Conservation (phyloP, 768 basidiomycete genomes). For the Tulasnella calospora region DNA sequence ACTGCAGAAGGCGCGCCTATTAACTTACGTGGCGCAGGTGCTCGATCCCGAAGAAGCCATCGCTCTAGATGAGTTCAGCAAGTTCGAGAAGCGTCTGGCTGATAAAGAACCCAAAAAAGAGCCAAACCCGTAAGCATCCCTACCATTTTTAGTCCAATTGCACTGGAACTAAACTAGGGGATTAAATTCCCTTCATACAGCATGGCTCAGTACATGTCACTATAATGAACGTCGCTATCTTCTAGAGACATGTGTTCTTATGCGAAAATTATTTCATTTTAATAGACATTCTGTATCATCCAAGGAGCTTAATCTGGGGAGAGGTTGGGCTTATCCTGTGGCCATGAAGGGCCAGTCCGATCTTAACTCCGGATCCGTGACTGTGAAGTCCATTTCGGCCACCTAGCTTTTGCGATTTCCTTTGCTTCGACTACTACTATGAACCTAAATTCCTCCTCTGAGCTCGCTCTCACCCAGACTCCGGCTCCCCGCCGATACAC, state of each 20-base stretch:
- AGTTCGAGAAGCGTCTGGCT: constrained; percentile 68
- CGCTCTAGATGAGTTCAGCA: constrained; percentile 81
- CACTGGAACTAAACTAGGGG: neutral
- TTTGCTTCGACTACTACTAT: neutral
- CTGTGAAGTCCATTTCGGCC: neutral
- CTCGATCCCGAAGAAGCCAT: constrained; percentile 86
- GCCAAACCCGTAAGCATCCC: neutral
- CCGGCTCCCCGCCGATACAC: constrained; percentile 38
- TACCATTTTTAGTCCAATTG: neutral
- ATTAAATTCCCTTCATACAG: constrained; percentile 32
- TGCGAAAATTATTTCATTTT: neutral
- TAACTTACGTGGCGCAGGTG: constrained; percentile 47
- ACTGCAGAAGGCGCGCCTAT: neutral
- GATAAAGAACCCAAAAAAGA: constrained; percentile 40
- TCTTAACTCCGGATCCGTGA: neutral
- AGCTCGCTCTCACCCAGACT: neutral
- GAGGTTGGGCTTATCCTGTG: neutral
- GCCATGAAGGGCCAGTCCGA: neutral
- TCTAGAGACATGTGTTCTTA: constrained; percentile 1
- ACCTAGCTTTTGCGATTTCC: neutral
- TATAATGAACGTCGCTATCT: constrained; percentile 38
- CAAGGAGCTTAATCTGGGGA: neutral
- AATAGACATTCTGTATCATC: neutral
- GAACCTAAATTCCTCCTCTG: neutral
- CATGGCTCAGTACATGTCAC: constrained; percentile 80